Percentiles rank a stretch among this genome's conserved stretches.
phyloP scores from a whole-genome alignment of 2,329 filamentous ascomycete genomes.

The Colletotrichum tofieldiae region DNA sequence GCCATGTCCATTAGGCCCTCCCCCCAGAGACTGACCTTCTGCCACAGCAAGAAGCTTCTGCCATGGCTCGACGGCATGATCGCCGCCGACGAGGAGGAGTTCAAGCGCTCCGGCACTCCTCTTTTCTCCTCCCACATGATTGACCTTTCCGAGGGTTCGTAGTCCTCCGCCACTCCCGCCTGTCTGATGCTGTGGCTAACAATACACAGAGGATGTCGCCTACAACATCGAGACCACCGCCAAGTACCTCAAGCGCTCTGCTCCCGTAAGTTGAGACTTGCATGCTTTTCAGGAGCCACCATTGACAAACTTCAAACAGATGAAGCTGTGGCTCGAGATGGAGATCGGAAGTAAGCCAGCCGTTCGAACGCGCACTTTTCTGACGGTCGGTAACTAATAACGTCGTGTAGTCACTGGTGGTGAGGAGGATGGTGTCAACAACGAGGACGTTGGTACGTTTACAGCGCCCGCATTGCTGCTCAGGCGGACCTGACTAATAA shows the following conservation, averaged over 20 bases:
- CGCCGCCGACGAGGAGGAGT: slow-evolving; percentile 93
- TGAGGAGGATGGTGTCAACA: slow-evolving; percentile 99
- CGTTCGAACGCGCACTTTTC: neutral
- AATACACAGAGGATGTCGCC: slow-evolving; percentile 74
- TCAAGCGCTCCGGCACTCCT: slow-evolving; percentile 93
- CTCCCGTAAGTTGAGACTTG: slow-evolving; percentile 64
- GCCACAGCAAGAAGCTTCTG: slow-evolving; percentile 87
- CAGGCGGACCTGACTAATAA: neutral
- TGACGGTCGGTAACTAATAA: neutral
- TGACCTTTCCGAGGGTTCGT: slow-evolving; percentile 84
- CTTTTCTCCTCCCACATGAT: slow-evolving; percentile 99
- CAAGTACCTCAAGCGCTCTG: slow-evolving; percentile 93
- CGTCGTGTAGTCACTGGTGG: slow-evolving; percentile 84
- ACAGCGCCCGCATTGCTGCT: neutral
- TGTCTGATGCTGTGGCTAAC: slow-evolving; percentile 1
- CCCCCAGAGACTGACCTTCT: slow-evolving; percentile 11
- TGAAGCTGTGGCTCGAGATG: slow-evolving; percentile 99
- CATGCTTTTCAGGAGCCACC: no score
- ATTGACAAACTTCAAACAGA: slow-evolving; percentile 51
- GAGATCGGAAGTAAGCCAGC: slow-evolving; percentile 66
- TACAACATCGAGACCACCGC: slow-evolving; percentile 95
- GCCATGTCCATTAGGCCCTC: no score
- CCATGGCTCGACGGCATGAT: slow-evolving; percentile 98
- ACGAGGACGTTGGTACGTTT: slow-evolving; percentile 79
- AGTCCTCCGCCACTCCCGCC: neutral